Conservation (phyloP, 345 rosid species). For the Murraya paniculata region DNA sequence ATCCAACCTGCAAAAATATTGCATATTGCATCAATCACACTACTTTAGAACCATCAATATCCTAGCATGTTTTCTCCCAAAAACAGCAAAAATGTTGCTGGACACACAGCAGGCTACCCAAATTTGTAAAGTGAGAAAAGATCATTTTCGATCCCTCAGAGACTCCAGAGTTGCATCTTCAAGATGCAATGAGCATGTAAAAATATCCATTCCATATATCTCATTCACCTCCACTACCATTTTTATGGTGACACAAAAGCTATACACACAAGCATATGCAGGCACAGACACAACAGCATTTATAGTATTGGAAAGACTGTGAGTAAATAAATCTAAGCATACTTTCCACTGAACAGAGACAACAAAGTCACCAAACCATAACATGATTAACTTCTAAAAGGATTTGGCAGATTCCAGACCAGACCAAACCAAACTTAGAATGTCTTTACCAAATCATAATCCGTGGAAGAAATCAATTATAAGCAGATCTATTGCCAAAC, state of each 20-base stretch:
- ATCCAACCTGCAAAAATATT: constrained; percentile 74
- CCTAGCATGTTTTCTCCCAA: neutral
- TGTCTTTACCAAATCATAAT: neutral
- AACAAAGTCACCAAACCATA: neutral
- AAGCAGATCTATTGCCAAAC: neutral
- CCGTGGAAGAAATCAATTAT: neutral
- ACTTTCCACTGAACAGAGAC: neutral
- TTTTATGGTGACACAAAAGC: neutral
- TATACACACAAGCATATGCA: neutral
- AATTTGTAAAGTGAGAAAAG: neutral
- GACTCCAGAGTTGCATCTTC: neutral
- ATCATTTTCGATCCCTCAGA: neutral
- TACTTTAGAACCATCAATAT: neutral
- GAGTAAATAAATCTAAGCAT: no score
- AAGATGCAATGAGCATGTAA: neutral
- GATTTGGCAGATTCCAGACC: neutral
- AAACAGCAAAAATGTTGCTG: neutral
- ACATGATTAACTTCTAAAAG: neutral
- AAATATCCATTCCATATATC: neutral
- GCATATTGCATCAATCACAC: constrained; percentile 12
- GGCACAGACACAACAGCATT: neutral
- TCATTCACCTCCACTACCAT: neutral
- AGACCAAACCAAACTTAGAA: neutral
- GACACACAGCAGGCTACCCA: neutral
- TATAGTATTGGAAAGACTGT: neutral